phyloP scores from a whole-genome alignment of 2,329 filamentous ascomycete genomes.

The Endocalyx cinctus region DNA sequence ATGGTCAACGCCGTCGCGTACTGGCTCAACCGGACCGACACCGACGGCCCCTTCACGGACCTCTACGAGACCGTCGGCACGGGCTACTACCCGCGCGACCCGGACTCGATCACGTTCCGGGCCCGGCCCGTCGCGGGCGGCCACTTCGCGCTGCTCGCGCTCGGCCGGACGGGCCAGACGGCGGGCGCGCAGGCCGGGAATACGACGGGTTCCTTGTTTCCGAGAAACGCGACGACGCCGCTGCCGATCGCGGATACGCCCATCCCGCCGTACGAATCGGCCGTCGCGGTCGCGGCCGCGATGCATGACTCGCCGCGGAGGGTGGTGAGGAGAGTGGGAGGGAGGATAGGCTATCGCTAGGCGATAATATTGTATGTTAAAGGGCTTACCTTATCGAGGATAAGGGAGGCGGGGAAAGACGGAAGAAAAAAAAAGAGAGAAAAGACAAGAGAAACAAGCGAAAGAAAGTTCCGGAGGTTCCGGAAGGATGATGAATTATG shows the following conservation, averaged over 20 bases:
- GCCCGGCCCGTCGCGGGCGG: constrained; percentile 69
- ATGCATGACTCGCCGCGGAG: no score
- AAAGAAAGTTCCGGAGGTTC: no score
- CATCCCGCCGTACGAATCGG: no score
- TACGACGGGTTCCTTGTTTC: constrained; percentile 18
- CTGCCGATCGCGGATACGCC: constrained; percentile 8
- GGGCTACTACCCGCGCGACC: constrained; percentile 46
- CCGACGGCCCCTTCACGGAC: constrained; percentile 61
- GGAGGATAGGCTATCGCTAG: no score
- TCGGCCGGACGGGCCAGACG: constrained; percentile 29
- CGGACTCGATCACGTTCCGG: constrained; percentile 56
- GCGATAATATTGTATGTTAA: no score
- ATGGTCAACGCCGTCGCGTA: constrained; percentile 60
- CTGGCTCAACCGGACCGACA: constrained; percentile 67
- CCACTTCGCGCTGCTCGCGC: constrained; percentile 64
- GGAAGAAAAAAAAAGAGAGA: no score
- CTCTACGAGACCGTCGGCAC: constrained; percentile 61
- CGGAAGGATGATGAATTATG: no score
- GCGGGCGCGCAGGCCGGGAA: constrained; percentile 12
- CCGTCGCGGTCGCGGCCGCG: no score
- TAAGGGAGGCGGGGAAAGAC: no score
- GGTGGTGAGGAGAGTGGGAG: no score
- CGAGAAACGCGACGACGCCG: constrained; percentile 14
- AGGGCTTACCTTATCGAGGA: no score
- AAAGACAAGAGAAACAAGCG: no score